phyloP scores from a whole-genome alignment of 768 basidiomycete genomes.

The Boletus eberwhitei region DNA sequence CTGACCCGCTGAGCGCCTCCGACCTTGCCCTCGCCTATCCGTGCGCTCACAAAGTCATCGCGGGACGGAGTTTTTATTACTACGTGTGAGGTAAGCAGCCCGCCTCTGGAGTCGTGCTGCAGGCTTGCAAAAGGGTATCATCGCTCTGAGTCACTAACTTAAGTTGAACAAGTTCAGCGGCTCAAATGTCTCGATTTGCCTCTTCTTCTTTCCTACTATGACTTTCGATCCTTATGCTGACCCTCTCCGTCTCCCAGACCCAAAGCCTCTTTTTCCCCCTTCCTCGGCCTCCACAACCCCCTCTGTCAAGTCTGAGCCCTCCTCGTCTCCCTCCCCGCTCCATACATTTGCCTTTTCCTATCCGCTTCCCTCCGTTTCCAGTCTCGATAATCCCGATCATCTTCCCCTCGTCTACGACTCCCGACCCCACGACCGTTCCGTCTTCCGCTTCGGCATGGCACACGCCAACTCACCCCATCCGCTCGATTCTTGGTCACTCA shows the following conservation, averaged over 20 bases:
- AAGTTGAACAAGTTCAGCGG: neutral
- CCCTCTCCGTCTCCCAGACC: constrained; percentile 13
- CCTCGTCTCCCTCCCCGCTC: constrained; percentile 21
- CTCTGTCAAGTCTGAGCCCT: constrained; percentile 31
- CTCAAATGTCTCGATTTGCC: neutral
- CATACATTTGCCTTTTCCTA: constrained; percentile 24
- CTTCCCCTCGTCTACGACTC: neutral
- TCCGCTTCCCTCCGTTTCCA: constrained; percentile 2
- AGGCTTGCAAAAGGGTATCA: constrained; percentile 8
- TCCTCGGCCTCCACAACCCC: constrained; percentile 9
- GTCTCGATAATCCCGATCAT: neutral
- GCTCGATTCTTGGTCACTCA: constrained; percentile 24
- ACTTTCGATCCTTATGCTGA: constrained; percentile 26
- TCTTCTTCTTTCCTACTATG: constrained; percentile 7
- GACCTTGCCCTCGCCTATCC: neutral
- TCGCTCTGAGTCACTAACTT: too few relatives aligned
- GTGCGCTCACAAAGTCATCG: neutral
- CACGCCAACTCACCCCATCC: constrained; percentile 7
- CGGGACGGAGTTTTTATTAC: constrained; percentile 1
- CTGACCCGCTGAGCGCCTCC: neutral
- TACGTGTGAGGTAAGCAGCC: constrained; percentile 17
- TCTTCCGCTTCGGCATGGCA: constrained; percentile 30
- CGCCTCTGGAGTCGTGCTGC: neutral
- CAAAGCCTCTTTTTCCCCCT: neutral
- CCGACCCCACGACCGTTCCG: neutral